phyloP scores from a whole-genome alignment of 805 yeast genomes.

The Lipomyces mesembrius region DNA sequence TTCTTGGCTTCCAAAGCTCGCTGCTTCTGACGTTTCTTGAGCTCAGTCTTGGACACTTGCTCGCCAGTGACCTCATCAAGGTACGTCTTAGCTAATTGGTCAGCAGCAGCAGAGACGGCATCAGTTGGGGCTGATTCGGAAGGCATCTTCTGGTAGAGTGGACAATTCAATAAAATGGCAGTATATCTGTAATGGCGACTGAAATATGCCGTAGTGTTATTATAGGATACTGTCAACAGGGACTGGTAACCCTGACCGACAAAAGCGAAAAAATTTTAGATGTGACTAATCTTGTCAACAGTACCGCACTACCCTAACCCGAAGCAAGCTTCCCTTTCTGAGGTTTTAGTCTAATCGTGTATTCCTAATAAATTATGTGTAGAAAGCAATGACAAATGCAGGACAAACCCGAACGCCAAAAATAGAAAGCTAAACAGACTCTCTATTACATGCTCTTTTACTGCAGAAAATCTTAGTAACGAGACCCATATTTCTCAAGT shows the following conservation, averaged over 20 bases:
- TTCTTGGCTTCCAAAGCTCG: constrained; percentile 86
- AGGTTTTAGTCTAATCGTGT: too few relatives aligned
- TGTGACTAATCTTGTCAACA: neutral
- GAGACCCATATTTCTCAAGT: constrained; percentile 39
- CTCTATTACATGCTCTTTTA: neutral
- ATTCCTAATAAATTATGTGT: too few relatives aligned
- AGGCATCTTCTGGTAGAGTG: neutral
- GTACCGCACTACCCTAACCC: neutral
- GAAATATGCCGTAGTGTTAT: neutral
- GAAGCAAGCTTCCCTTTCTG: neutral
- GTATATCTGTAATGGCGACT: neutral
- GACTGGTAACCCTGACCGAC: neutral
- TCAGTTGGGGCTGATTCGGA: constrained; percentile 5
- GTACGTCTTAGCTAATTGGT: constrained; percentile 60
- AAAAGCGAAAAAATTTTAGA: neutral
- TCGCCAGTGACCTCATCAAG: constrained; percentile 96
- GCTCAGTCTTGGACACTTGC: constrained; percentile 92
- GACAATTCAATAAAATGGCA: neutral
- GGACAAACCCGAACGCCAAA: neutral
- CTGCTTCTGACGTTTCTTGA: constrained; percentile 91
- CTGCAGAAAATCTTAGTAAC: neutral
- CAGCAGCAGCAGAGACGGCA: constrained; percentile 57
- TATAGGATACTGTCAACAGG: neutral
- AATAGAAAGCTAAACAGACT: neutral
- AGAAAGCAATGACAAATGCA: neutral